Base-by-base conservation (phyloP, 2,329 filamentous ascomycete genomes). In the Monilinia fructigena region DNA sequence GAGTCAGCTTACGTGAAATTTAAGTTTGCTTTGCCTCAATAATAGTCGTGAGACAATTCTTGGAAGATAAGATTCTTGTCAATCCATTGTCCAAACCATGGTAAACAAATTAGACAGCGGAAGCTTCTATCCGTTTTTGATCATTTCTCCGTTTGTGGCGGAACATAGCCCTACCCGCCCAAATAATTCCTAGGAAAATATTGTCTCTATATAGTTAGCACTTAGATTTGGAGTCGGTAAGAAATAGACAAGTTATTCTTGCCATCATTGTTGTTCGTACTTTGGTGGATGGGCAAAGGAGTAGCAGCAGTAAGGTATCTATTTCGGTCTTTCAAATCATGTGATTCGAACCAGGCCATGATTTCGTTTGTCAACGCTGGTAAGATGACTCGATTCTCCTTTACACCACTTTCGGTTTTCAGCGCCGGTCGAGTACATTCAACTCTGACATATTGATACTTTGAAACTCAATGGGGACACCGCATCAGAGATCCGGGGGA, bases 121-220 rank as follows among this genome's bases (percentile, higher is more conserved):
- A 61, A 50, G 14, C 14, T 61, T 12, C 28, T 40, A 38, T 8
- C 45, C 58, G n/a, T 38, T 50, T 50, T 50, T 12, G 31, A 26
- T 20, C 14, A 26, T 40, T 16, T 50, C 31, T 38, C 58, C 45
- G n/a, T 50, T 23, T 50, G 28, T 50, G 45, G 45, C n/a, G 45
- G 58, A 60, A 60, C 56, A 60, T 48, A 60, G 42, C 56, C 56
- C 42, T 60, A 48, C 56, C 45, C 31, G 45, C 58, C 45, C 58
- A 50, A 28, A 38, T 4, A 45, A 38, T 38, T 50, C 28, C 42
- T 28, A 20, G n/a, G 8, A 35, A 38, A 50, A 35, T 7, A 50
- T 48, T 60, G 26, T 50, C 23, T 60, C 56, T 11, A 38, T 28
- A 50, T 45, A 38, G 56, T 50, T 28, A 50, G 58, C 45, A 26